Conservation (phyloP, 1,284 basidiomycete genomes). For the Cryptococcus sp. region DNA sequence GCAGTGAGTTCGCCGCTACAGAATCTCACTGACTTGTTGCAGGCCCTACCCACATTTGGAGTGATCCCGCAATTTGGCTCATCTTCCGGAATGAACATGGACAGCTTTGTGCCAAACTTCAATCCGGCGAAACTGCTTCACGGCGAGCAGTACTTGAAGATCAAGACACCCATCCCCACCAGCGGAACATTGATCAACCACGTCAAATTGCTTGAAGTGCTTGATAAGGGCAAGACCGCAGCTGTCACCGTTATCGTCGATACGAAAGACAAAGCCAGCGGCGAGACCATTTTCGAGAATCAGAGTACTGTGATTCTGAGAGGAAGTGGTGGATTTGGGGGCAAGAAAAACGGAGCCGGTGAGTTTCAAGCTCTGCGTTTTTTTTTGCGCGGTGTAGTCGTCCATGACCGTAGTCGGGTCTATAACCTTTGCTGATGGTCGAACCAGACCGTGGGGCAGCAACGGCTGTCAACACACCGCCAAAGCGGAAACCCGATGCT, state of each 20-base stretch:
- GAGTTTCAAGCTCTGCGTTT: conserved; percentile 25
- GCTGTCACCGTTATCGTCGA: conserved; percentile 77
- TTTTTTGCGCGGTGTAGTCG: not conserved
- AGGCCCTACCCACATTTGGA: conserved; percentile 87
- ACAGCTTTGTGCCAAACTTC: conserved; percentile 86
- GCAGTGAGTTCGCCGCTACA: conserved; percentile 21
- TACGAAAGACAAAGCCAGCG: conserved; percentile 75
- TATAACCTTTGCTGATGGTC: not conserved
- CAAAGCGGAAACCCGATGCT: conserved; percentile 78
- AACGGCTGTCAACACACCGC: conserved; percentile 78
- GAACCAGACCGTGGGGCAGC: conserved; percentile 82
- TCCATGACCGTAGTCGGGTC: not conserved
- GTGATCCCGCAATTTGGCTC: conserved; percentile 91
- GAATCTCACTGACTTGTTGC: conserved; percentile 13
- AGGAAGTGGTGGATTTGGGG: conserved; percentile 92
- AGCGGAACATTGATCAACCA: conserved; percentile 79
- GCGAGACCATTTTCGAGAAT: conserved; percentile 86
- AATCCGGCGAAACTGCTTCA: conserved; percentile 96
- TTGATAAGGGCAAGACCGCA: conserved; percentile 78
- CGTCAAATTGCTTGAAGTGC: conserved; percentile 58
- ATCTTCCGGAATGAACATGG: conserved; percentile 62
- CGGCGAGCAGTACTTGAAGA: conserved; percentile 92
- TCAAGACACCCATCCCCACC: conserved; percentile 85
- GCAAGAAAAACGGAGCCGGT: conserved; percentile 82
- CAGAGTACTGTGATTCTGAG: conserved; percentile 92